Evolutionary conservation across 75 land plant species (phyloP), one percentile per base, ranked within the genome.

Genomic region (Selaginella tamariscina): DNA sequence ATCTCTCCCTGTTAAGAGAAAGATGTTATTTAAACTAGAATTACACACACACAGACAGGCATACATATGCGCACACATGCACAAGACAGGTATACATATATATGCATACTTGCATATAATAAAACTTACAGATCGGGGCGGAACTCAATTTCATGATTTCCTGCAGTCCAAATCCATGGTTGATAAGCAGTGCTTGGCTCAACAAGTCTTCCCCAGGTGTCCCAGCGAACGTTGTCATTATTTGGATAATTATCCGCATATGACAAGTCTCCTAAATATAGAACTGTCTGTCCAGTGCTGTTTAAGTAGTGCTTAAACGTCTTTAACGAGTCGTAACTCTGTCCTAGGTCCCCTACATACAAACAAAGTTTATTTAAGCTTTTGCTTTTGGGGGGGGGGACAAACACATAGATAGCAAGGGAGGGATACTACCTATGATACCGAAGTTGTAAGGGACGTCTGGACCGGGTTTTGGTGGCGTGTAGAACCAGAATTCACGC

Each of bases 81-180:
- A n/a, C n/a, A n/a, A n/a, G n/a, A n/a, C n/a, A n/a, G n/a, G n/a
- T n/a, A n/a, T n/a, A n/a, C n/a, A n/a, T n/a, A n/a, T n/a, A n/a
- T n/a, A n/a, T n/a, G n/a, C n/a, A n/a, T n/a, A n/a, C n/a, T n/a
- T n/a, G n/a, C n/a, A n/a, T n/a, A n/a, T n/a, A n/a, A n/a, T n/a
- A n/a, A n/a, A n/a, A n/a, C n/a, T n/a, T n/a, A n/a, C n/a, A n/a
- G n/a, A n/a, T 82, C 80, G 68, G 93, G 97, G 21, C 55, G 76
- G 70, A 73, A 88, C 56, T 91, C 97, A 30, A 90, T 26, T 73
- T 91, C 97, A 70, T 91, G 93, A 69, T 91, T 91, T 63, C 91
- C 96, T 32, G 81, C 78, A 32, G 93, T 88, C 97, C 97, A 91
- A 28, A 91, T 85, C 87, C 88, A 91, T 24, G 97, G 86, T 71